These are phyloP conservation scores for Xanthoceras sorbifolium DNA, from an alignment of 345 rosid genomes.

Conservation along the genomic window DNA sequence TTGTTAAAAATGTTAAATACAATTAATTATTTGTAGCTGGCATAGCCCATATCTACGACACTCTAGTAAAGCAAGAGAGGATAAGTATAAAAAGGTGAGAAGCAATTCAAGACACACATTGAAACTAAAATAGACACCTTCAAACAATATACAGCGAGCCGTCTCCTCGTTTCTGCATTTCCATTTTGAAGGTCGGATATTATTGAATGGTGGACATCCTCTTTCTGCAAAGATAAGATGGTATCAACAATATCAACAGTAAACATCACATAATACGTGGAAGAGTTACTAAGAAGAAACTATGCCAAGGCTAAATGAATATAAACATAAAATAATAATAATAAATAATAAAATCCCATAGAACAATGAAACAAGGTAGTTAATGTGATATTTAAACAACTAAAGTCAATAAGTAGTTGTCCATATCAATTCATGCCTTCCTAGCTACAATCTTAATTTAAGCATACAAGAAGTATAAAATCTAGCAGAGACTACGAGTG, in stretches of 20 bases:
- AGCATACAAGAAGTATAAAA: not conserved
- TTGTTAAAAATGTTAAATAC: not conserved
- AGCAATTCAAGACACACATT: constrained; percentile 14
- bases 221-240: constrained; percentile 61
- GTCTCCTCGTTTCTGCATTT: constrained; percentile 96
- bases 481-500: not conserved
- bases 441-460: constrained; percentile 9
- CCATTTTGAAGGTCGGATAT: constrained; percentile 99
- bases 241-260: constrained; percentile 14
- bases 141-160: constrained; percentile 97
- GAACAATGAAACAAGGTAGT: not conserved
- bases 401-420: not conserved
- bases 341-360: not conserved
- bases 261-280: not conserved
- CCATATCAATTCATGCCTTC: constrained; percentile 8
- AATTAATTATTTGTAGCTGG: not conserved
- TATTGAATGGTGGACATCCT: constrained; percentile 98
- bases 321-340: not conserved
- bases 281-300: not conserved
- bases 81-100: not conserved
- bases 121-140: constrained; percentile 54
- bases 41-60: not conserved
- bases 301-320: not conserved
- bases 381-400: not conserved
- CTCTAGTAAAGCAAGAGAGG: not conserved